phyloP scores from a whole-genome alignment of 1,284 basidiomycete genomes.

The Rhizopogon parksii region DNA sequence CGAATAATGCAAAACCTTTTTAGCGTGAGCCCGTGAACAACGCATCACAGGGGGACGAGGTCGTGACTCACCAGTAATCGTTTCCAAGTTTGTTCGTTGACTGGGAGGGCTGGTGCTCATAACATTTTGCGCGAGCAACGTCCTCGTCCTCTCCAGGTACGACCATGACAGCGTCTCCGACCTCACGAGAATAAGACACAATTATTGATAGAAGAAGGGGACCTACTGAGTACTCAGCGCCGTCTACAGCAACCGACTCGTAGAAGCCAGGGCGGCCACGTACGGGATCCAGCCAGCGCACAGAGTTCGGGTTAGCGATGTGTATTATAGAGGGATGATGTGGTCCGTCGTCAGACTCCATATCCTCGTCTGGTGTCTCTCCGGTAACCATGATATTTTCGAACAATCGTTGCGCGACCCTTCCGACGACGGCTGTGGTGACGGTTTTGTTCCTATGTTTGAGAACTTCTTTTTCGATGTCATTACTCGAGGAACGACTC shows the following conservation, averaged over 20 bases:
- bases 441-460: slow-evolving; percentile 37
- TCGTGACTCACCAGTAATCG: slow-evolving; percentile 41
- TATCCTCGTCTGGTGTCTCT: slow-evolving; percentile 17
- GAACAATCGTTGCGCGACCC: slow-evolving; percentile 44
- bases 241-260: slow-evolving; percentile 44
- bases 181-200: slow-evolving; percentile 29
- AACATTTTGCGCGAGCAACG: slow-evolving; percentile 30
- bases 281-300: slow-evolving; percentile 41
- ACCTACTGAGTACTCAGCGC: slow-evolving; percentile 45
- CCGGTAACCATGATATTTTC: slow-evolving; percentile 35
- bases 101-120: slow-evolving; percentile 30
- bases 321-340: slow-evolving; percentile 31
- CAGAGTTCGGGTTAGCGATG: slow-evolving; percentile 36
- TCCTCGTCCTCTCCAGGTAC: slow-evolving; percentile 43
- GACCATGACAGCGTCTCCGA: slow-evolving; percentile 57
- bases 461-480: slow-evolving; percentile 32
- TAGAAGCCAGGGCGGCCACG: slow-evolving; percentile 31
- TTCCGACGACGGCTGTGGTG: slow-evolving; percentile 43
- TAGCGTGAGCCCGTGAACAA: neutral
- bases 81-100: slow-evolving; percentile 44
- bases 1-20: slow-evolving; percentile 58
- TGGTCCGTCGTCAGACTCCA: slow-evolving; percentile 20
- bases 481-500: slow-evolving; percentile 12
- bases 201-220: neutral
- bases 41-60: neutral